Conservation (phyloP, 768 basidiomycete genomes). For the Leccinum imitatum region DNA sequence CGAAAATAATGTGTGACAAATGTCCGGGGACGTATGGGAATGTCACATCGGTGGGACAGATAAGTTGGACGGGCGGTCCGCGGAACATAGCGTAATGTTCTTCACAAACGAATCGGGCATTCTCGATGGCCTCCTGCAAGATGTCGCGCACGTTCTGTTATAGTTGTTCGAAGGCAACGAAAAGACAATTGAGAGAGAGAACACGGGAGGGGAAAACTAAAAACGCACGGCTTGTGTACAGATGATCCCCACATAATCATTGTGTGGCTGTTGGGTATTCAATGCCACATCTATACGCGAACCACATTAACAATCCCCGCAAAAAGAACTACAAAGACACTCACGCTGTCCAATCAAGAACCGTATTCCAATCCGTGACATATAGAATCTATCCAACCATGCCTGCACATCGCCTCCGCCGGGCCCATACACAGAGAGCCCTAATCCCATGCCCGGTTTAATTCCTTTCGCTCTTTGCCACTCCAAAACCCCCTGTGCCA, state of each 20-base stretch:
- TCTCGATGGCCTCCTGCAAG: constrained; percentile 97
- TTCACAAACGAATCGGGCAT: constrained; percentile 92
- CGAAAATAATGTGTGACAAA: constrained; percentile 94
- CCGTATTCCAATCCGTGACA: constrained; percentile 93
- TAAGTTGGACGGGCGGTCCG: constrained; percentile 93
- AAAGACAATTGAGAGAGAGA: not conserved
- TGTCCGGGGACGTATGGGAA: constrained; percentile 98
- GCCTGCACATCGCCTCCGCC: constrained; percentile 89
- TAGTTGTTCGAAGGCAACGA: not conserved
- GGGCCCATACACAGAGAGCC: constrained; percentile 41
- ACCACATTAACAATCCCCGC: not conserved
- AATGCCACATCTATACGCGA: constrained; percentile 79
- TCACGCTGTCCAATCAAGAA: constrained; percentile 95
- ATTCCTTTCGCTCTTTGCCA: constrained; percentile 71
- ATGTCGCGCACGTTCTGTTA: constrained; percentile 92
- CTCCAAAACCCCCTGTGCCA: constrained; percentile 94
- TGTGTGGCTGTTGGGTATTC: constrained; percentile 87
- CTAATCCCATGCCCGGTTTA: constrained; percentile 29
- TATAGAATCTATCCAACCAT: constrained; percentile 96
- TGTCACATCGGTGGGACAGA: constrained; percentile 81
- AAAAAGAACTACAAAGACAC: constrained; percentile 24
- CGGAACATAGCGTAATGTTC: constrained; percentile 96
- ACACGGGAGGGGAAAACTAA: not conserved
- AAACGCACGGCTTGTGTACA: constrained; percentile 81
- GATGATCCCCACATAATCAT: constrained; percentile 95